phyloP scores from a whole-genome alignment of 208 protist species.

The Sergeia podlipaevii region DNA sequence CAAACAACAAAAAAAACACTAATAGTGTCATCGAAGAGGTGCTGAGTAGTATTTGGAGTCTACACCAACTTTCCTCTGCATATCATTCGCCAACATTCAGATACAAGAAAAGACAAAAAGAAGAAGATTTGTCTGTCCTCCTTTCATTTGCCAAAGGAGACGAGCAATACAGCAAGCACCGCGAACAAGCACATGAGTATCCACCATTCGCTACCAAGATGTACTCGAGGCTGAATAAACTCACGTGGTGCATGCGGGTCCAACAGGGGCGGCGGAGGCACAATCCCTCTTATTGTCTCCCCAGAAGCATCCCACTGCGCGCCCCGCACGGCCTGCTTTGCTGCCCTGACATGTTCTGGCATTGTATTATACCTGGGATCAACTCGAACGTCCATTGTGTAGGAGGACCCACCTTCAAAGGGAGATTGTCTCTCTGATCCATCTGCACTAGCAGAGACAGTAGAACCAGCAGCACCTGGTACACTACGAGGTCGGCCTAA shows the following conservation, averaged over 20 bases:
- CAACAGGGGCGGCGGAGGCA: constrained; percentile 49
- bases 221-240: constrained; percentile 26
- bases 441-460: too few species aligned
- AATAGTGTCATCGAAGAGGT: too few species aligned
- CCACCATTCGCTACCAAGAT: constrained; percentile 41
- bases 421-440: too few species aligned
- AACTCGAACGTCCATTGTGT: constrained; percentile 23
- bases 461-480: too few species aligned
- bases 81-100: constrained; percentile 6
- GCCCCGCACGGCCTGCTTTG: constrained; percentile 37
- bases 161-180: constrained; percentile 24
- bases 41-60: background rate
- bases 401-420: too few species aligned
- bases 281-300: constrained; percentile 38
- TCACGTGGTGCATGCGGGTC: constrained; percentile 17
- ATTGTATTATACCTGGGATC: constrained; percentile 34
- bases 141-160: constrained; percentile 35
- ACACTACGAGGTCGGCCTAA: too few species aligned
- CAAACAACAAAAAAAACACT: too few species aligned
- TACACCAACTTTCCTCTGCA: background rate
- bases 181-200: constrained; percentile 34
- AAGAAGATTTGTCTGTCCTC: constrained; percentile 6
- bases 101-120: constrained; percentile 8
- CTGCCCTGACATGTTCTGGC: constrained; percentile 40
- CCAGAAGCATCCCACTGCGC: constrained; percentile 61